phyloP scores from a whole-genome alignment of 306 rosid genomes.

The Cucurbita argyrosperma region DNA sequence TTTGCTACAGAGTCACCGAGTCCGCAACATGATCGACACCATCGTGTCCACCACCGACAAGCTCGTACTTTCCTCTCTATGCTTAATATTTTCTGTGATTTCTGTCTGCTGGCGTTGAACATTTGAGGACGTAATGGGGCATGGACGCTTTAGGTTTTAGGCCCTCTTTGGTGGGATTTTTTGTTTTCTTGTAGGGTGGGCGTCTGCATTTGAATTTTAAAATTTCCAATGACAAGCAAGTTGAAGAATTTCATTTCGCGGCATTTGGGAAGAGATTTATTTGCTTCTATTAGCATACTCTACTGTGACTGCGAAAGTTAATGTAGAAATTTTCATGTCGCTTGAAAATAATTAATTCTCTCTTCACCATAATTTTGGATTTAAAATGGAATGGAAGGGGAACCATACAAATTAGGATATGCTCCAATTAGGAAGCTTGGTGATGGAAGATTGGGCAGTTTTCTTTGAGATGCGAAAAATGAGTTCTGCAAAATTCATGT shows the following conservation, averaged over 20 bases:
- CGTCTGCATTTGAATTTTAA: background rate
- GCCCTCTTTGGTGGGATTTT: background rate
- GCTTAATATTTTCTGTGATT: background rate
- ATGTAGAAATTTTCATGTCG: background rate
- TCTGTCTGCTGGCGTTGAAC: background rate
- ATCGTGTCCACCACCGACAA: slow-evolving; percentile 47
- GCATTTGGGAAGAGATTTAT: background rate
- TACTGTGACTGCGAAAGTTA: background rate
- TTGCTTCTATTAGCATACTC: background rate
- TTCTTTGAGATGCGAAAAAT: background rate
- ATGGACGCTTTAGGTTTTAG: background rate
- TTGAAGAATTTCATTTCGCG: background rate
- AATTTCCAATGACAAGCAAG: background rate
- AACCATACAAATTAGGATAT: background rate
- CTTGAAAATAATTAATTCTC: background rate
- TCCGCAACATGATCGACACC: slow-evolving; percentile 65
- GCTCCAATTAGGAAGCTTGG: background rate
- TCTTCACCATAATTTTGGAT: background rate
- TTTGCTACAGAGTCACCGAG: slow-evolving; percentile 81
- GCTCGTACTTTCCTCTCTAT: slow-evolving; percentile 26
- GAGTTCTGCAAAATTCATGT: background rate
- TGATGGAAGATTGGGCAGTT: background rate
- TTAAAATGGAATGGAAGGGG: background rate
- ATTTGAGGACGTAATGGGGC: background rate
- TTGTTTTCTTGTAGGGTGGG: background rate